Conservation (phyloP, 257 asterid genomes). For the Nicotiana otophora region DNA sequence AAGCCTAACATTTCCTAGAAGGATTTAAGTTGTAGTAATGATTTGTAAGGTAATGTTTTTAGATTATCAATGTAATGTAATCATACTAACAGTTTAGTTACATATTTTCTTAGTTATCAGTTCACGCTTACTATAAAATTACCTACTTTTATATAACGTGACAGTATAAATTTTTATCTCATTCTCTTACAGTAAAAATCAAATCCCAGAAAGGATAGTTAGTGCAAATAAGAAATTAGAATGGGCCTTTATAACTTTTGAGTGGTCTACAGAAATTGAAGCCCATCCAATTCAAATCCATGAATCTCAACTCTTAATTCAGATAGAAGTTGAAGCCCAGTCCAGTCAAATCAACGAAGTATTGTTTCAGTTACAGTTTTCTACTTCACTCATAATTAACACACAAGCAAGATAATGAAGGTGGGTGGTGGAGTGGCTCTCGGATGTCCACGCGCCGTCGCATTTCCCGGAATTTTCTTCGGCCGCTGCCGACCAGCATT, state of each 20-base stretch:
- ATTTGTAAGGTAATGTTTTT: no score
- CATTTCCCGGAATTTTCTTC: conserved; percentile 36
- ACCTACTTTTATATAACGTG: no score
- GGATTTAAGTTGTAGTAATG: no score
- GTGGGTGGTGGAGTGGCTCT: conserved; percentile 56
- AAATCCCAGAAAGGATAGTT: background rate
- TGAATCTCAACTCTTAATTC: no score
- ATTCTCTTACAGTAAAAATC: background rate
- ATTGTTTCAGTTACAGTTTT: background rate
- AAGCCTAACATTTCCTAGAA: no score
- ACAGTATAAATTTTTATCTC: background rate
- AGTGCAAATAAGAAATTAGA: background rate
- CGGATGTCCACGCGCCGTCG: conserved; percentile 81
- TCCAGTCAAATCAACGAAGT: background rate
- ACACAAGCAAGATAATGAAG: conserved; percentile 37
- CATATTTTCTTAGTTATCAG: no score
- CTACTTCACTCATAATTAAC: background rate
- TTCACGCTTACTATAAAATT: no score
- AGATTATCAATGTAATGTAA: no score
- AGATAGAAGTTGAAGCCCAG: background rate
- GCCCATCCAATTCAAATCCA: background rate
- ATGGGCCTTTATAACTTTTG: background rate
- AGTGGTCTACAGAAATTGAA: background rate
- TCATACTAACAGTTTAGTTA: no score
- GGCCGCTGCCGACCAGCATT: conserved; percentile 35